phyloP scores from a whole-genome alignment of 106 monocot species.

The Vanilla planifolia region DNA sequence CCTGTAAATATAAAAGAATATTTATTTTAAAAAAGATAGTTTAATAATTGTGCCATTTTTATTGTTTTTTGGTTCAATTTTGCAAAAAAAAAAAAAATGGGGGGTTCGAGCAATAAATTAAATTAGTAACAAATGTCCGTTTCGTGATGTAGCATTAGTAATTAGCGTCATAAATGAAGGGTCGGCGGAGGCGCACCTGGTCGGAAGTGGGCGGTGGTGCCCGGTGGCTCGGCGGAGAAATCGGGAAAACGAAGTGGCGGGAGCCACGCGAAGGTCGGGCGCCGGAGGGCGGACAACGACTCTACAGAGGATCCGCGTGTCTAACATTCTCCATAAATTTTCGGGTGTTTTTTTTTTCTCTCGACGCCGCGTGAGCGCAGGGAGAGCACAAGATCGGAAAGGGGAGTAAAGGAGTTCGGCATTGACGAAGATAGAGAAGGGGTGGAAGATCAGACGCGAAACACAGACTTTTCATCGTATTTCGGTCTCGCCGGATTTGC shows the following conservation, averaged over 20 bases:
- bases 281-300: not conserved
- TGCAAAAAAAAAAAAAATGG: not conserved
- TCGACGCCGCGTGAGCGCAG: not conserved
- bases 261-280: slow-evolving; percentile 4
- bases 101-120: not conserved
- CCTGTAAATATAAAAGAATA: too few species aligned
- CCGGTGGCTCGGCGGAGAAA: not conserved
- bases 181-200: not conserved
- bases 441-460: not conserved
- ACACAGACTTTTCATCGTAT: too few species aligned
- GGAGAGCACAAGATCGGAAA: not conserved
- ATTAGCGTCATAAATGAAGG: not conserved
- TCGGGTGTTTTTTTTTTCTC: slow-evolving; percentile 1
- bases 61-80: not conserved
- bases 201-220: not conserved
- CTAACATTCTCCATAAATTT: not conserved
- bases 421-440: not conserved
- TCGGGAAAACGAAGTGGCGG: not conserved
- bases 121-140: not conserved
- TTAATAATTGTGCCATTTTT: not conserved
- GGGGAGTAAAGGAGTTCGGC: too few species aligned
- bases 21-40: too few species aligned
- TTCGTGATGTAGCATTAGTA: too few species aligned
- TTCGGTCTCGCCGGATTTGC: not conserved
- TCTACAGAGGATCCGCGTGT: not conserved